Conservation (phyloP, 2,329 filamentous ascomycete genomes). For the Neopestalotiopsis clavispora region DNA sequence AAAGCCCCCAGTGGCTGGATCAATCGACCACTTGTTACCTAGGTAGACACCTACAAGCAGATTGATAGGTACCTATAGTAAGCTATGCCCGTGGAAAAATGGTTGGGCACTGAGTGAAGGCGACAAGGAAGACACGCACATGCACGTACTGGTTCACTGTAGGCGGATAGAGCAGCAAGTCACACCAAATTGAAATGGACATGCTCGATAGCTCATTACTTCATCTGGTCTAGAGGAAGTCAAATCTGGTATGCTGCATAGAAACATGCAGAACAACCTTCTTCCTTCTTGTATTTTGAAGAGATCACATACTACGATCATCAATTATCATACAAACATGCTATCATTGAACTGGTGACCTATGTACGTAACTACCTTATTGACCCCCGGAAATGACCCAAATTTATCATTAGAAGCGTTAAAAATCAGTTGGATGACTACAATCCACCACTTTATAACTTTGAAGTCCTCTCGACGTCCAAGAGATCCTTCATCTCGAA, state of each 20-base stretch:
- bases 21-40: not conserved
- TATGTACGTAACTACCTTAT: too few relatives aligned
- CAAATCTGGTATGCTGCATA: not conserved
- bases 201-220: not conserved
- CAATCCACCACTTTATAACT: not conserved
- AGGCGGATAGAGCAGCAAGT: not conserved
- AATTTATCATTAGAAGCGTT: not conserved
- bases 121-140: not conserved
- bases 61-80: not conserved
- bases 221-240: not conserved
- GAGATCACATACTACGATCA: too few relatives aligned
- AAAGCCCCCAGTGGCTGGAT: not conserved
- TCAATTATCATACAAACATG: too few relatives aligned
- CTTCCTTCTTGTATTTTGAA: too few relatives aligned
- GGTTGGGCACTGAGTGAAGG: not conserved
- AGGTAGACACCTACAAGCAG: too few relatives aligned
- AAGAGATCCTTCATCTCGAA: constrained; percentile 60
- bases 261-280: not conserved
- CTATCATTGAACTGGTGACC: too few relatives aligned
- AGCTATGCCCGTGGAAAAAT: not conserved
- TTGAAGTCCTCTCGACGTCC: not conserved
- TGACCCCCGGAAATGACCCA: too few relatives aligned
- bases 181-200: not conserved
- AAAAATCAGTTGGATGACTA: not conserved
- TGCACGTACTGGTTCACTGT: not conserved